Evolutionary conservation across 169 alveolate species (phyloP).

Genomic region (Toxoplasma gondii): DNA sequence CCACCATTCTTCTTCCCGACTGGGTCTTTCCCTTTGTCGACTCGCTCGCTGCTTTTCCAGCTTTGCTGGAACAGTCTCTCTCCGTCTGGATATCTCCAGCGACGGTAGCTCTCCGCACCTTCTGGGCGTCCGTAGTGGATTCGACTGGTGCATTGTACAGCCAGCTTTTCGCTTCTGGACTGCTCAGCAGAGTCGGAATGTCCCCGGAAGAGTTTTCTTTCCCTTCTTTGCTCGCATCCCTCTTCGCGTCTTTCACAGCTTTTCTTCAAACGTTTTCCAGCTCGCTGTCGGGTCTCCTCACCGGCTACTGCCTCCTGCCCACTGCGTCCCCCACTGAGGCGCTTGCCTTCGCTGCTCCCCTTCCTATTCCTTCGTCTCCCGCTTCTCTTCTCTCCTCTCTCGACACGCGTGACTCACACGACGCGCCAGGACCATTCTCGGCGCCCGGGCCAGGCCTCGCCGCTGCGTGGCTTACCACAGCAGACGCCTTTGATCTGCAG

Average conservation of each 20-base stretch:
- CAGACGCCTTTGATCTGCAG: too few relatives aligned
- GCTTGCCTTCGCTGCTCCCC: not conserved
- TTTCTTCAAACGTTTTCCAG: not conserved
- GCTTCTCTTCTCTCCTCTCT: not conserved
- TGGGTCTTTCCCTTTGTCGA: conserved; percentile 6
- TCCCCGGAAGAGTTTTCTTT: not conserved
- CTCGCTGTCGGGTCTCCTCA: not conserved
- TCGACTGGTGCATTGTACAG: not conserved
- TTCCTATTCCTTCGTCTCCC: not conserved
- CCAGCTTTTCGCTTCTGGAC: not conserved
- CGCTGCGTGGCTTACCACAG: too few relatives aligned
- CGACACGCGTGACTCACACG: not conserved
- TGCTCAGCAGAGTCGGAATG: not conserved
- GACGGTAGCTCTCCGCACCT: not conserved
- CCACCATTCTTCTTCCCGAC: conserved; percentile 86
- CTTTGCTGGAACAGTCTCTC: not conserved
- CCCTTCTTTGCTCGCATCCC: too few relatives aligned
- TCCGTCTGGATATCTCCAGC: not conserved
- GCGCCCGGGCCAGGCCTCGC: not conserved
- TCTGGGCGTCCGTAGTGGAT: not conserved
- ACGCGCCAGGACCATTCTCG: not conserved
- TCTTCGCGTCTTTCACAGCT: too few relatives aligned
- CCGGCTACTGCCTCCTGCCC: not conserved
- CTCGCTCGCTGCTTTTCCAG: not conserved
- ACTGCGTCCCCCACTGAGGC: not conserved